A percentile compares a stretch with the other conserved stretches of the same genome.
Evolutionary conservation across 169 alveolate species (phyloP).

Genomic region (Cryptosporidium canis): DNA sequence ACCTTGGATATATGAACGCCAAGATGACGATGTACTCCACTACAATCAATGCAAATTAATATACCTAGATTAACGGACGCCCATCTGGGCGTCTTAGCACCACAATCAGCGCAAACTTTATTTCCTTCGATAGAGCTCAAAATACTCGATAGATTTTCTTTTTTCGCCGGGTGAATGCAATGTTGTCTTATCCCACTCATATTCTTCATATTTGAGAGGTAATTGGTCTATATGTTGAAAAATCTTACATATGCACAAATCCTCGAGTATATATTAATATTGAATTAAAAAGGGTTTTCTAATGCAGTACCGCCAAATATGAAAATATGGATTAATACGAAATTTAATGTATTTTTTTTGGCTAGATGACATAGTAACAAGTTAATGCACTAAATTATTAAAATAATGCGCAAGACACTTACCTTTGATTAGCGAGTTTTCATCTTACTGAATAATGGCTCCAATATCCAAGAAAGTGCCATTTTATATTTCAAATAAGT

Average conservation of each 20-base stretch:
- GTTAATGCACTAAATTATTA: background rate
- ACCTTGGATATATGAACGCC: constrained; percentile 95
- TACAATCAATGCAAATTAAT: constrained; percentile 94
- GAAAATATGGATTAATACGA: background rate
- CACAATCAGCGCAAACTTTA: constrained; percentile 95
- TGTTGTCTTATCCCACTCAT: background rate
- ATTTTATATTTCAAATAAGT: background rate
- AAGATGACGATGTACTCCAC: constrained; percentile 95
- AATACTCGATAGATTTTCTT: constrained; percentile 17
- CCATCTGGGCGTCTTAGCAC: constrained; percentile 95
- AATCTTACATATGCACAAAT: background rate
- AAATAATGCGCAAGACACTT: background rate
- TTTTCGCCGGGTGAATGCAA: background rate
- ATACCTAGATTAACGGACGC: constrained; percentile 94
- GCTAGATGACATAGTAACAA: background rate
- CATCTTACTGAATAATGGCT: background rate
- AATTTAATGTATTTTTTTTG: background rate
- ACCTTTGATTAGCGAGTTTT: background rate
- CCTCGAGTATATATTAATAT: background rate
- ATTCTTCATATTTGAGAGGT: constrained; percentile 7
- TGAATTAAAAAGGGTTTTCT: background rate
- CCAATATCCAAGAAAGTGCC: background rate
- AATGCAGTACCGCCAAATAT: background rate
- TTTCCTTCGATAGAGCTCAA: constrained; percentile 82
- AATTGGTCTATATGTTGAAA: background rate